These are phyloP conservation scores for Salvia splendens DNA, from an alignment of 257 asterid genomes.

Conservation along the genomic window DNA sequence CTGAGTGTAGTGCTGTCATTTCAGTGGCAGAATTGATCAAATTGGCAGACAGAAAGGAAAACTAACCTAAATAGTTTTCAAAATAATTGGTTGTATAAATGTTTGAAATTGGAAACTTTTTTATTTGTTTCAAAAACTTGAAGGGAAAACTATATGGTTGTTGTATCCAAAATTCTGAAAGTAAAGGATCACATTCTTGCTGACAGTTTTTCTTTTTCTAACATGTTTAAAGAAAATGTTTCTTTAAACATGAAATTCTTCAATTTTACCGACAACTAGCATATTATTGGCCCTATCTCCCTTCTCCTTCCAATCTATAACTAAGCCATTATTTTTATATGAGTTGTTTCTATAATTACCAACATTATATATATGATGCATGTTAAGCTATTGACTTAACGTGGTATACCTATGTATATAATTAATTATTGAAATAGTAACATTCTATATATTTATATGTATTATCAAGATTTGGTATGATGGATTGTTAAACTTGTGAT, in stretches of 20 bases:
- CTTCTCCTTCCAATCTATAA: background rate
- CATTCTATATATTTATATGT: too few relatives aligned
- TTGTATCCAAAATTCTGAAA: constrained; percentile 26
- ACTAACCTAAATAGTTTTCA: constrained; percentile 29
- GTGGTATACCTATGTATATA: background rate
- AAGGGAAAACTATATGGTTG: background rate
- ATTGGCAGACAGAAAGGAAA: constrained; percentile 51
- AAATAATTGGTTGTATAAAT: background rate
- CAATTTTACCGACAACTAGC: constrained; percentile 39
- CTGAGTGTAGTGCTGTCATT: constrained; percentile 58
- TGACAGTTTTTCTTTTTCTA: constrained; percentile 14
- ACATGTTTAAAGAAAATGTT: background rate
- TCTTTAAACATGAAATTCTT: background rate
- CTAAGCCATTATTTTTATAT: background rate
- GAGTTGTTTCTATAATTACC: too few relatives aligned
- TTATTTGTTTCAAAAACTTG: constrained; percentile 21
- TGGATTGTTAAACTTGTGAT: too few relatives aligned
- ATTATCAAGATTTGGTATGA: too few relatives aligned
- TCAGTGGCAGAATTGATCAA: constrained; percentile 41
- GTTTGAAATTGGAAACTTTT: constrained; percentile 27
- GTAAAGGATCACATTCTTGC: constrained; percentile 16
- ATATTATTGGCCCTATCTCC: constrained; percentile 28
- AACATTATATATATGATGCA: too few relatives aligned
- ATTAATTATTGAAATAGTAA: background rate
- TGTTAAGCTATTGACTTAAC: too few relatives aligned